These are phyloP conservation scores for Mariannaea elegans DNA, from an alignment of 2,329 filamentous ascomycete species.

Conservation along the genomic window DNA sequence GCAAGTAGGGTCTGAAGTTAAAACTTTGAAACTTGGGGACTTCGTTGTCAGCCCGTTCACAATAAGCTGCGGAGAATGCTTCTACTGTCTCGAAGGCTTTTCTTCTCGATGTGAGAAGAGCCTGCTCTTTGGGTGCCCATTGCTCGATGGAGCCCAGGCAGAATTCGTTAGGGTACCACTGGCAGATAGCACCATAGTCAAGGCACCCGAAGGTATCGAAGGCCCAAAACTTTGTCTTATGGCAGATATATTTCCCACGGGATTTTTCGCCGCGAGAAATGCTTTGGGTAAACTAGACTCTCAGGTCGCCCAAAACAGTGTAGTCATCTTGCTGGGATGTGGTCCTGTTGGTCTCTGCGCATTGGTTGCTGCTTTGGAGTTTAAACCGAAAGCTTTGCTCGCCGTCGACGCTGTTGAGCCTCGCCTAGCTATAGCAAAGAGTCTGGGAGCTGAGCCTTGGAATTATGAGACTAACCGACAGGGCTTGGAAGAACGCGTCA, in stretches of 20 bases:
- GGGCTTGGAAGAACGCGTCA: conserved; percentile 71
- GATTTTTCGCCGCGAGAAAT: conserved; percentile 63
- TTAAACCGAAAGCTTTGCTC: conserved; percentile 12
- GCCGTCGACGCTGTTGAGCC: conserved; percentile 26
- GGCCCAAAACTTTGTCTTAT: conserved; percentile 27
- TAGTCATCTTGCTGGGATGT: conserved; percentile 25
- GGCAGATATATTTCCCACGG: conserved; percentile 34
- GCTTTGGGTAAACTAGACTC: conserved; percentile 38
- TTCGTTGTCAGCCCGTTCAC: conserved; percentile 28
- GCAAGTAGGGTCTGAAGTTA: conserved; percentile 66
- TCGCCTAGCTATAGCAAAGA: conserved; percentile 6
- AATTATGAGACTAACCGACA: conserved; percentile 75
- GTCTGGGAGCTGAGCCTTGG: conserved; percentile 55
- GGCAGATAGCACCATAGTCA: conserved; percentile 25
- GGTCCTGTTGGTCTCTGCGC: conserved; percentile 31
- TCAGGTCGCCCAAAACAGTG: neutral
- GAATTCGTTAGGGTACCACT: conserved; percentile 27
- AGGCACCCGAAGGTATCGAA: conserved; percentile 19
- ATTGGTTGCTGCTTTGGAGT: conserved; percentile 20
- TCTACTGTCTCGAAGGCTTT: conserved; percentile 21
- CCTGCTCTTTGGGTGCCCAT: conserved; percentile 12
- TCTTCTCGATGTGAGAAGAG: conserved; percentile 25
- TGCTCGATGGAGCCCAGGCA: conserved; percentile 27
- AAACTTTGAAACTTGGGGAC: conserved; percentile 1
- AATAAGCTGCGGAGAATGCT: conserved; percentile 29